These are phyloP conservation scores for Cyberlindnera sargentensis DNA, from an alignment of 805 yeast genomes.

Conservation along the genomic window DNA sequence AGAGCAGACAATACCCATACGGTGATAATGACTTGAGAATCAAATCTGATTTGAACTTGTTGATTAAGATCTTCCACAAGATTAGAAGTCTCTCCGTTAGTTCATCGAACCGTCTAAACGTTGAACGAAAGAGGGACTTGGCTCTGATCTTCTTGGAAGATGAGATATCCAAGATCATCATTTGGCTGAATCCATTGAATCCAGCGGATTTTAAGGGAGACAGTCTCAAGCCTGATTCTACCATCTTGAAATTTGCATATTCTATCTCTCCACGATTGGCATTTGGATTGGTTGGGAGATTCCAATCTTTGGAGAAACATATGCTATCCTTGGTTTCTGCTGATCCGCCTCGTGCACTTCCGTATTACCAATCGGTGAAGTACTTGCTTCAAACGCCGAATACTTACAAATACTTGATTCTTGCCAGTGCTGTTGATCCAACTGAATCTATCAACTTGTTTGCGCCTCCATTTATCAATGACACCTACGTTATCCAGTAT, in stretches of 20 bases:
- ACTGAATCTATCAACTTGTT: constrained; percentile 80
- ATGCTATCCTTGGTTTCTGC: constrained; percentile 39
- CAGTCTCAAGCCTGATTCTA: constrained; percentile 29
- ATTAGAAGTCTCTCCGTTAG: constrained; percentile 10
- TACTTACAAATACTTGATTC: constrained; percentile 15
- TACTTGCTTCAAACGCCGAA: constrained; percentile 32
- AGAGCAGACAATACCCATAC: constrained; percentile 61
- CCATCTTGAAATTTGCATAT: constrained; percentile 52
- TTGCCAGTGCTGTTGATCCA: constrained; percentile 57
- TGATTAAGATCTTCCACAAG: constrained; percentile 41
- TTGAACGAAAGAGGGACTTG: constrained; percentile 44
- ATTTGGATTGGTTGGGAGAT: constrained; percentile 57
- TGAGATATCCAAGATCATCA: constrained; percentile 63
- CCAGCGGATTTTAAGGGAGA: constrained; percentile 25
- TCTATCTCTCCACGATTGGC: constrained; percentile 66
- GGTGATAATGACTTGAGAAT: constrained; percentile 75
- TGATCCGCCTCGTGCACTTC: constrained; percentile 54
- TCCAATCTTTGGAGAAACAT: constrained; percentile 30
- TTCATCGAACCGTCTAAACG: constrained; percentile 4
- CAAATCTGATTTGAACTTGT: constrained; percentile 56
- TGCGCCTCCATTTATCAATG: constrained; percentile 58
- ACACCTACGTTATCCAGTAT: constrained; percentile 71
- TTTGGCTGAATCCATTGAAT: constrained; percentile 57
- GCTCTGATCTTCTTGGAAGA: constrained; percentile 60
- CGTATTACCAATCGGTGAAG: constrained; percentile 52